A percentile compares a stretch with the other conserved stretches of the same genome.
These are phyloP conservation scores for Cladophialophora psammophila DNA, from an alignment of 2,329 filamentous ascomycete genomes.

Conservation along the genomic window DNA sequence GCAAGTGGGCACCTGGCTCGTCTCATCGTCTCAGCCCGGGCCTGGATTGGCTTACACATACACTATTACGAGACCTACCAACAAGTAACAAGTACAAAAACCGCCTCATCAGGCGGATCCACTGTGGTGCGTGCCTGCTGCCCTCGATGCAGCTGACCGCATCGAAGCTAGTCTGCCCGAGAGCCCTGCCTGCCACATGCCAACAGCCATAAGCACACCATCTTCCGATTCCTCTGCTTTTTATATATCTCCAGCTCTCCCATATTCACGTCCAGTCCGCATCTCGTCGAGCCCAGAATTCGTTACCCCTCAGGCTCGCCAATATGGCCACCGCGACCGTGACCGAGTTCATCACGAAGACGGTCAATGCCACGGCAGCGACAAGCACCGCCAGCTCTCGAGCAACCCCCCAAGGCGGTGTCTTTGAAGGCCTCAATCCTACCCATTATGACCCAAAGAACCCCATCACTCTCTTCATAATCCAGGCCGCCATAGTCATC, in stretches of 20 bases:
- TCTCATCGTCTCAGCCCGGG: not conserved
- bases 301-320: not conserved
- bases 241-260: not conserved
- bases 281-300: not conserved
- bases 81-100: too few relatives aligned
- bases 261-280: not conserved
- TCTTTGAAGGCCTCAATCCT: slow-evolving; percentile 75
- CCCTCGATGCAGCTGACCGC: slow-evolving; percentile 14
- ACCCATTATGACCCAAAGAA: slow-evolving; percentile 72
- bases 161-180: not conserved
- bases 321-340: slow-evolving; percentile 38
- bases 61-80: not conserved
- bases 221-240: not conserved
- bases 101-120: not conserved
- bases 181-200: slow-evolving; percentile 6
- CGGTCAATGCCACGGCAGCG: slow-evolving; percentile 32
- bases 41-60: not conserved
- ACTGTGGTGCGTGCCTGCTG: not conserved
- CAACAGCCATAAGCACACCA: slow-evolving; percentile 4
- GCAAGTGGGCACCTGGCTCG: not conserved
- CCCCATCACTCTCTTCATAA: slow-evolving; percentile 78
- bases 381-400: slow-evolving; percentile 44
- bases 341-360: slow-evolving; percentile 37
- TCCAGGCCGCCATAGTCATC: slow-evolving; percentile 76
- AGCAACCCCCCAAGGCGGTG: slow-evolving; percentile 67